Evolutionary conservation across 1,284 basidiomycete species (phyloP), one percentile per base, ranked within the genome.

Genomic region (Lentinula novae-zelandiae): DNA sequence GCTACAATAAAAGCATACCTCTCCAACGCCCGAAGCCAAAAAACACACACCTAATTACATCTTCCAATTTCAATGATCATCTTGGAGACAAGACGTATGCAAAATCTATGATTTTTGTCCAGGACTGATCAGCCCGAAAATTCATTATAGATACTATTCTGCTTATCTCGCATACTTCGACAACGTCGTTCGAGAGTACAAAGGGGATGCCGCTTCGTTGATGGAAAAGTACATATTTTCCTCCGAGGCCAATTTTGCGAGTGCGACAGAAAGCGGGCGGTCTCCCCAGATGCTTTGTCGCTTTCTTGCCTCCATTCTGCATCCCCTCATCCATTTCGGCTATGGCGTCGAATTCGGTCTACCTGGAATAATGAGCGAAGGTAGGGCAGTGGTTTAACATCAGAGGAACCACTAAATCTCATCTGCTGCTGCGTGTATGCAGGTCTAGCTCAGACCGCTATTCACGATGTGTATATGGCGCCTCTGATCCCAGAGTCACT

Each of bases 271-370:
- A 13, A 54, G 52, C 22, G 66, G 66, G 7, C 63, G 66, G 15
- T 76, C 81, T 38, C 82, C 84, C 0, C 72, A 80, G 63, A 88
- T 90, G 87, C 69, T 89, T 2, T 81, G 78, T 63, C 80, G 87
- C 4, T 77, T 87, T 66, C 64, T 88, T 9, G 78, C 79, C 5
- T 83, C 83, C 13, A 70, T 89, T 13, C 51, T 89, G 0, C 89
- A 90, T 62, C 86, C 87, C 0, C 68, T 89, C 62, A 89, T 90
- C 40, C 86, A 89, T 62, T 65, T 75, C 0, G 87, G 85, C 0
- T 86, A 85, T 68, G 88, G 86, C 2, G 70, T 78, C 3, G 88
- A 90, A 67, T 87, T 90, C 65, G 78, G 79, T 5, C 67, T 89
- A 12, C 78, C 77, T 3, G 88, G 87, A 5, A 80, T 87, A 67